These are phyloP conservation scores for Saksenaea vasiformis DNA, from an alignment of 371 early-diverging fungal species.

Conservation along the genomic window DNA sequence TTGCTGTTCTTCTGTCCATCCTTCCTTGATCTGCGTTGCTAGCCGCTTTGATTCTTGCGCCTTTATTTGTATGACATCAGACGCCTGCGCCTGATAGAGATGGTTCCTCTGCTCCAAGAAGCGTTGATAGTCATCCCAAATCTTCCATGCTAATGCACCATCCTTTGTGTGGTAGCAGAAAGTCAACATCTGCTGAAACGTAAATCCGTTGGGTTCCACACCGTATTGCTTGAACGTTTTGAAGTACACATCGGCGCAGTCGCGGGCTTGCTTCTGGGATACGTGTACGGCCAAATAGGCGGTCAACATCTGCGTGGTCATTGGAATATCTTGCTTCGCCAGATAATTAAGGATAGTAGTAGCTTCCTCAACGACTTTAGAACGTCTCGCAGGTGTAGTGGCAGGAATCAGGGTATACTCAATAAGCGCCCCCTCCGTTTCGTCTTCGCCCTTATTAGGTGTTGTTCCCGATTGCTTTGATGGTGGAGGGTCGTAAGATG, in stretches of 20 bases:
- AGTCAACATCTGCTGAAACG: slow-evolving; percentile 54
- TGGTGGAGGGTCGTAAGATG: slow-evolving; percentile 42
- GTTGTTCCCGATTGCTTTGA: slow-evolving; percentile 9
- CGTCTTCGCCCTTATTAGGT: neutral
- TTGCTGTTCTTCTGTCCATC: slow-evolving; percentile 43
- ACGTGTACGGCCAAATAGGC: slow-evolving; percentile 63
- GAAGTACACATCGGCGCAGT: slow-evolving; percentile 50
- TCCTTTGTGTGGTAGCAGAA: slow-evolving; percentile 52
- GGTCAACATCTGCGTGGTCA: slow-evolving; percentile 58
- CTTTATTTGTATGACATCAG: slow-evolving; percentile 20
- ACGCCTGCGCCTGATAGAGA: slow-evolving; percentile 13
- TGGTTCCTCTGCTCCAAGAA: slow-evolving; percentile 36
- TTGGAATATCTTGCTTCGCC: slow-evolving; percentile 27
- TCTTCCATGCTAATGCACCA: slow-evolving; percentile 46
- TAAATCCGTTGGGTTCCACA: slow-evolving; percentile 56
- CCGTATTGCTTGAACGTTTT: slow-evolving; percentile 43
- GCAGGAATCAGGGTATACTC: slow-evolving; percentile 29
- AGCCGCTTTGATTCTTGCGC: slow-evolving; percentile 9
- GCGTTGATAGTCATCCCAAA: slow-evolving; percentile 58
- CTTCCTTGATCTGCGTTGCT: slow-evolving; percentile 24
- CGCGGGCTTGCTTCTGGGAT: slow-evolving; percentile 50
- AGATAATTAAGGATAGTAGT: slow-evolving; percentile 40
- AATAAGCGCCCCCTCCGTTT: slow-evolving; percentile 18
- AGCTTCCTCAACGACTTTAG: slow-evolving; percentile 44
- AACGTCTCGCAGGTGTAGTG: slow-evolving; percentile 38